These are phyloP conservation scores for Geosmithia flava DNA, from an alignment of 2,329 filamentous ascomycete genomes.

Conservation along the genomic window DNA sequence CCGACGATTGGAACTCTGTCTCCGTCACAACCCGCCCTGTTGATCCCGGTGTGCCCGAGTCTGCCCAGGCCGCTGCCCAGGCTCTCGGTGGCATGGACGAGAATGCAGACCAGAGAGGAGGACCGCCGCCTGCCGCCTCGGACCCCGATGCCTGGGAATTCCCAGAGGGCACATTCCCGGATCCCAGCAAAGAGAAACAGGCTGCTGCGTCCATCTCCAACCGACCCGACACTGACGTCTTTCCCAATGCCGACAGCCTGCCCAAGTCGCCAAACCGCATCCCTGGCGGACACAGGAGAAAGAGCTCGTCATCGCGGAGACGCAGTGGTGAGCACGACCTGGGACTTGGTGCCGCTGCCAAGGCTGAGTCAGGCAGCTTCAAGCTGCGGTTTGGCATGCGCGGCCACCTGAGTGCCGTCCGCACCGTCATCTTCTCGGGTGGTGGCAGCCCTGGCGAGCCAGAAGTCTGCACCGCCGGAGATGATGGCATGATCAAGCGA, in stretches of 20 bases:
- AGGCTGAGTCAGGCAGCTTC: conserved; percentile 64
- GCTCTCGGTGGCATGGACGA: conserved; percentile 23
- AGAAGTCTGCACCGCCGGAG: conserved; percentile 90
- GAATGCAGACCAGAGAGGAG: conserved; percentile 31
- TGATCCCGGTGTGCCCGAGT: conserved; percentile 18
- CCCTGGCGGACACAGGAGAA: conserved; percentile 60
- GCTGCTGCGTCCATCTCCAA: conserved; percentile 33
- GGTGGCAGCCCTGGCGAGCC: conserved; percentile 92
- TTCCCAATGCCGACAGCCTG: conserved; percentile 68
- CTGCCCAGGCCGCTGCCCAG: conserved; percentile 24
- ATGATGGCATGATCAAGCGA: conserved; percentile 91
- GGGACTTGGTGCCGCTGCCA: conserved; percentile 37
- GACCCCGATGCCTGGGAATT: conserved; percentile 86
- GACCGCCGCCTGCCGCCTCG: conserved; percentile 18
- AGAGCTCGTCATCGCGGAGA: conserved; percentile 61
- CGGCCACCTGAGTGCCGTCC: conserved; percentile 86
- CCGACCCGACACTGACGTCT: conserved; percentile 78
- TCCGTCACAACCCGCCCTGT: conserved; percentile 19
- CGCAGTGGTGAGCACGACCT: conserved; percentile 57
- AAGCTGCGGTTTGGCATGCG: conserved; percentile 86
- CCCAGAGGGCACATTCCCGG: conserved; percentile 59
- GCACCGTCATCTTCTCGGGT: conserved; percentile 91
- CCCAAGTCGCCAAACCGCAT: conserved; percentile 69
- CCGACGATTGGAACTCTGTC: conserved; percentile 21
- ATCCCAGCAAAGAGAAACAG: conserved; percentile 32